Evolutionary conservation across 2,329 filamentous ascomycete species (phyloP).

Genomic region (Amphichorda felina): DNA sequence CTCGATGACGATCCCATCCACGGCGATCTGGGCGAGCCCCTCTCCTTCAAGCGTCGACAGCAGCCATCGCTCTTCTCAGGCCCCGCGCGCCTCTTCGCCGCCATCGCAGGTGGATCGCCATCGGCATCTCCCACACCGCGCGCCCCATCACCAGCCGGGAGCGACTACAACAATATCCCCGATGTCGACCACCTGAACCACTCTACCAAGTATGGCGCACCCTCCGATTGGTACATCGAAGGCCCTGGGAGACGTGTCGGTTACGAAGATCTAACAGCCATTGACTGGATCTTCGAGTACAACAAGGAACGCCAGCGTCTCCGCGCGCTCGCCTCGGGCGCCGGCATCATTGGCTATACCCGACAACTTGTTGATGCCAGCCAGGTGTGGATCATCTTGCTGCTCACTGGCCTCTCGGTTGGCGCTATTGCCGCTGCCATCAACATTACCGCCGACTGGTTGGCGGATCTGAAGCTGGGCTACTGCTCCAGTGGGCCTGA

Average conservation of each 20-base stretch:
- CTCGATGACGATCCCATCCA: constrained; percentile 46
- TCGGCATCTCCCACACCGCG: neutral
- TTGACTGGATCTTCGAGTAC: constrained; percentile 99
- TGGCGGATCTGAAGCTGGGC: constrained; percentile 83
- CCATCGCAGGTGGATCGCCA: constrained; percentile 25
- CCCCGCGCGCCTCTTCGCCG: constrained; percentile 35
- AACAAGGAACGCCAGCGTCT: constrained; percentile 87
- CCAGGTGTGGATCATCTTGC: constrained; percentile 83
- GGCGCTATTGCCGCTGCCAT: constrained; percentile 80
- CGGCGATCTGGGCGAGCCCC: constrained; percentile 32
- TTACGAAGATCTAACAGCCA: constrained; percentile 93
- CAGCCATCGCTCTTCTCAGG: constrained; percentile 35
- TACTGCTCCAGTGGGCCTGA: constrained; percentile 67
- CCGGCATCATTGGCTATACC: constrained; percentile 41
- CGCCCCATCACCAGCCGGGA: neutral
- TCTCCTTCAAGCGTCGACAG: constrained; percentile 64
- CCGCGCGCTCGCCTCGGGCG: constrained; percentile 59
- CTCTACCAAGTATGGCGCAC: constrained; percentile 31
- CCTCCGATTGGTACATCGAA: constrained; percentile 78
- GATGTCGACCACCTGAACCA: constrained; percentile 2
- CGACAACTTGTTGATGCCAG: constrained; percentile 69
- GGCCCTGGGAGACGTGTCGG: constrained; percentile 81
- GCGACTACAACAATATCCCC: neutral
- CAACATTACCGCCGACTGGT: constrained; percentile 83
- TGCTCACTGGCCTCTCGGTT: constrained; percentile 74